Evolutionary conservation across 441 rosid species (phyloP).

Genomic region (Erodium chrysanthum): DNA sequence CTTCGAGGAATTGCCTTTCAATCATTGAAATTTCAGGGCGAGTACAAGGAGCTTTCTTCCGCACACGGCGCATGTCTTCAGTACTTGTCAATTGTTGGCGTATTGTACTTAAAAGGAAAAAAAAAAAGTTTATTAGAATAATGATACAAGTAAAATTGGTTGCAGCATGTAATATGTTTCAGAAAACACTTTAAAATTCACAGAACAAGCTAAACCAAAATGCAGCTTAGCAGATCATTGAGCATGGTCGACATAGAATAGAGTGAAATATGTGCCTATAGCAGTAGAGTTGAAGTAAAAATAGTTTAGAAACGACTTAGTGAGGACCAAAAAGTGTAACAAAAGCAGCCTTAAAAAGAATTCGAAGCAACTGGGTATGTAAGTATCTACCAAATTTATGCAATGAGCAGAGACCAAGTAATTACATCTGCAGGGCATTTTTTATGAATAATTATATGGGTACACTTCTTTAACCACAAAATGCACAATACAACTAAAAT

Average conservation of each 20-base stretch:
- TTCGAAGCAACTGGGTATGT: too few relatives aligned
- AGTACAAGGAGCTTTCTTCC: conserved; percentile 99
- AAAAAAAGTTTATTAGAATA: conserved; percentile 22
- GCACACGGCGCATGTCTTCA: conserved; percentile 81
- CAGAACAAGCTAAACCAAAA: not conserved
- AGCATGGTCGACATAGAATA: not conserved
- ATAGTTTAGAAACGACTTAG: not conserved
- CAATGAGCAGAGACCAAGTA: not conserved
- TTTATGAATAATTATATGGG: too few relatives aligned
- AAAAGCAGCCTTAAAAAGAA: too few relatives aligned
- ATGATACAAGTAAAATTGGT: conserved; percentile 2
- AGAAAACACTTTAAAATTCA: conserved; percentile 11
- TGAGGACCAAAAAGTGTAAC: not conserved
- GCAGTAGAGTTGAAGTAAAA: too few relatives aligned
- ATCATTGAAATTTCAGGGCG: conserved; percentile 70
- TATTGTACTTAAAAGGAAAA: conserved; percentile 49
- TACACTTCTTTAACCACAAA: not conserved
- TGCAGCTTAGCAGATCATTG: not conserved
- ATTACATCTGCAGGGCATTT: not conserved
- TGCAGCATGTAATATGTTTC: conserved; percentile 3
- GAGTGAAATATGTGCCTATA: too few relatives aligned
- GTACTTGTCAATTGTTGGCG: conserved; percentile 79
- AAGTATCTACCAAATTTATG: not conserved
- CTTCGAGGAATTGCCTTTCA: conserved; percentile 67
- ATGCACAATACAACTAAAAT: not conserved